Conservation (phyloP, 2,329 filamentous ascomycete species). For the Fusarium annulatum region DNA sequence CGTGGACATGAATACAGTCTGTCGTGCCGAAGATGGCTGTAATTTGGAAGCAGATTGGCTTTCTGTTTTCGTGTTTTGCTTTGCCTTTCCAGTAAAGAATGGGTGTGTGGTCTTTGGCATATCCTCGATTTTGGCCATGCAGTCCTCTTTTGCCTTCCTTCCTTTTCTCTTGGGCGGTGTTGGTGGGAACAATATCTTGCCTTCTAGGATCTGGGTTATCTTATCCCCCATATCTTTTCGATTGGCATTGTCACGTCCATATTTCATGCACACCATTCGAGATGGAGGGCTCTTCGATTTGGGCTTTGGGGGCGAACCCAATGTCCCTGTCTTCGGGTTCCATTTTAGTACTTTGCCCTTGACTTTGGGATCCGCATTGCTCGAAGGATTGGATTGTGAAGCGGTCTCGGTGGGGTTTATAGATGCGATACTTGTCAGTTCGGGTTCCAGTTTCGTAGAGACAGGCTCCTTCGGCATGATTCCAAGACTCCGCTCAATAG, state of each 20-base stretch:
- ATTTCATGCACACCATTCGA: constrained; percentile 67
- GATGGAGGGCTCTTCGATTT: constrained; percentile 55
- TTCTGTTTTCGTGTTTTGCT: constrained; percentile 35
- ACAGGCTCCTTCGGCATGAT: constrained; percentile 1
- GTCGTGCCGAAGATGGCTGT: constrained; percentile 47
- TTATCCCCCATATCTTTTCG: constrained; percentile 64
- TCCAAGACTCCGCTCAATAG: constrained; percentile 22
- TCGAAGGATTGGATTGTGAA: constrained; percentile 8
- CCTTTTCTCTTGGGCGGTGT: constrained; percentile 44
- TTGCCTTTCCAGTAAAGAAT: constrained; percentile 55
- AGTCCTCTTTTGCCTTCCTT: constrained; percentile 40
- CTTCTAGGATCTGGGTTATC: constrained; percentile 71
- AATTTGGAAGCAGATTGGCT: constrained; percentile 36
- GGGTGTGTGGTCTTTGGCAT: constrained; percentile 53
- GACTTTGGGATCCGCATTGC: constrained; percentile 8
- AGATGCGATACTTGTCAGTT: constrained; percentile 29
- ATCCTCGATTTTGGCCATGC: constrained; percentile 35
- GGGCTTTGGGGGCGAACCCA: constrained; percentile 69
- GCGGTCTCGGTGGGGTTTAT: neutral
- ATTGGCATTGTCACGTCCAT: constrained; percentile 62
- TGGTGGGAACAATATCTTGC: constrained; percentile 43
- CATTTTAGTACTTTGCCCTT: constrained; percentile 65
- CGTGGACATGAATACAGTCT: constrained; percentile 63
- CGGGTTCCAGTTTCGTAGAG: constrained; percentile 12
- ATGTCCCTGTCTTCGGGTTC: constrained; percentile 70